Evolutionary conservation across 2,329 filamentous ascomycete species (phyloP).

Genomic region (Aspergillus eucalypticola): DNA sequence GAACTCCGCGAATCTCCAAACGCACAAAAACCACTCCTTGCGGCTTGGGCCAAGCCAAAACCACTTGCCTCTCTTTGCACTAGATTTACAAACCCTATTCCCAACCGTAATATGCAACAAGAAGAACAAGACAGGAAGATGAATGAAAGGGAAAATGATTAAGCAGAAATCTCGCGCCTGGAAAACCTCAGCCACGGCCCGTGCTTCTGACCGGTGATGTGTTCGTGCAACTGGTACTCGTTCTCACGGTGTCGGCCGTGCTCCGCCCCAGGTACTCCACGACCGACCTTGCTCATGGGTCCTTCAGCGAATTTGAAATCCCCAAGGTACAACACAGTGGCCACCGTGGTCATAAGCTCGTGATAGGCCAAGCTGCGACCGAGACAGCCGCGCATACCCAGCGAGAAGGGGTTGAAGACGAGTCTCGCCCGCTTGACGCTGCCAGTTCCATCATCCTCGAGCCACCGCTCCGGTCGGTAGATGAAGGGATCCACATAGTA

Average conservation of each 20-base stretch:
- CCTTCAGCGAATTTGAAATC: neutral
- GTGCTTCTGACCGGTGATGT: neutral
- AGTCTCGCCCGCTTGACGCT: neutral
- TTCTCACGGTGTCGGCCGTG: neutral
- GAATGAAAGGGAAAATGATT: neutral
- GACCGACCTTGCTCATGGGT: neutral
- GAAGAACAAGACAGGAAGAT: too few species aligned
- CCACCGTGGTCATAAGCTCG: neutral
- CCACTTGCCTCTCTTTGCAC: neutral
- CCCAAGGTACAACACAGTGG: neutral
- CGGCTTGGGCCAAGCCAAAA: neutral
- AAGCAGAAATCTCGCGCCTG: neutral
- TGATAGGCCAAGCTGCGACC: neutral
- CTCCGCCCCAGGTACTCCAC: neutral
- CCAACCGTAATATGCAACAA: neutral
- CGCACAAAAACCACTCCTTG: neutral
- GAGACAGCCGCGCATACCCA: neutral
- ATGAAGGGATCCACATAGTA: neutral
- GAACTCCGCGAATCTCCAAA: neutral
- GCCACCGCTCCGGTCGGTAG: conserved; percentile 7
- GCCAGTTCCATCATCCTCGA: neutral
- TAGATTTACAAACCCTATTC: neutral
- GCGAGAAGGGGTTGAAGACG: neutral
- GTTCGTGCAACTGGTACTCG: neutral
- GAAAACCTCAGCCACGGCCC: neutral